Conservation (phyloP, 2,329 filamentous ascomycete genomes). For the Botrytis medusae region DNA sequence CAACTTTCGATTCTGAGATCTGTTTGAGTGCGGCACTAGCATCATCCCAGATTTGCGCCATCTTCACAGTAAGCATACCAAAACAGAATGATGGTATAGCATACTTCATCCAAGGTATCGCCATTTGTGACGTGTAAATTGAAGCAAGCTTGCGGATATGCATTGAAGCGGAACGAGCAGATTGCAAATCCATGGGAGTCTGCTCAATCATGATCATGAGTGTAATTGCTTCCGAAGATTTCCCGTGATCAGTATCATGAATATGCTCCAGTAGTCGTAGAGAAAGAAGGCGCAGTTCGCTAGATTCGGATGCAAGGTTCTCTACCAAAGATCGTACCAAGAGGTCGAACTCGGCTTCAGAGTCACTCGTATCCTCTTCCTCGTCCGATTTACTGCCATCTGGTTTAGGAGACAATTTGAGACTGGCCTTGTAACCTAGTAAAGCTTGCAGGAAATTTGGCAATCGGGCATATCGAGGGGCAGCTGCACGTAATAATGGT, state of each 20-base stretch:
- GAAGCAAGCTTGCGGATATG: slow-evolving; percentile 71
- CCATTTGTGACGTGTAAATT: slow-evolving; percentile 56
- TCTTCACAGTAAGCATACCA: slow-evolving; percentile 80
- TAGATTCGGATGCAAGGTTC: slow-evolving; percentile 74
- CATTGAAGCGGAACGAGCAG: slow-evolving; percentile 76
- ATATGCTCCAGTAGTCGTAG: slow-evolving; percentile 70
- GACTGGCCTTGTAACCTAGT: slow-evolving; percentile 51
- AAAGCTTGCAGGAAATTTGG: slow-evolving; percentile 66
- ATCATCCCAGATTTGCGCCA: slow-evolving; percentile 87
- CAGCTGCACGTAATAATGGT: slow-evolving; percentile 63
- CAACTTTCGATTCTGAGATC: slow-evolving; percentile 67
- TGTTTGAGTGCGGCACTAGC: slow-evolving; percentile 72
- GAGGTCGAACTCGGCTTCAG: slow-evolving; percentile 56
- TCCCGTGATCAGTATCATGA: slow-evolving; percentile 49
- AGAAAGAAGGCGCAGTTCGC: slow-evolving; percentile 70
- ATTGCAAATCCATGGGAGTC: slow-evolving; percentile 73
- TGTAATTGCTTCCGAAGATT: slow-evolving; percentile 51
- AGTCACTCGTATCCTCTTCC: slow-evolving; percentile 30
- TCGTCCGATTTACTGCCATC: slow-evolving; percentile 19
- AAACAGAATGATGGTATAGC: slow-evolving; percentile 83
- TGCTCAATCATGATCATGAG: slow-evolving; percentile 79
- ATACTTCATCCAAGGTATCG: slow-evolving; percentile 64
- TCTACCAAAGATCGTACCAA: slow-evolving; percentile 65
- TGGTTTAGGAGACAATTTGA: slow-evolving; percentile 28
- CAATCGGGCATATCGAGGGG: slow-evolving; percentile 64